A percentile compares a stretch with the other conserved stretches of the same genome.
Conservation (phyloP, 805 yeast species). For the Dipodascus albidus region DNA sequence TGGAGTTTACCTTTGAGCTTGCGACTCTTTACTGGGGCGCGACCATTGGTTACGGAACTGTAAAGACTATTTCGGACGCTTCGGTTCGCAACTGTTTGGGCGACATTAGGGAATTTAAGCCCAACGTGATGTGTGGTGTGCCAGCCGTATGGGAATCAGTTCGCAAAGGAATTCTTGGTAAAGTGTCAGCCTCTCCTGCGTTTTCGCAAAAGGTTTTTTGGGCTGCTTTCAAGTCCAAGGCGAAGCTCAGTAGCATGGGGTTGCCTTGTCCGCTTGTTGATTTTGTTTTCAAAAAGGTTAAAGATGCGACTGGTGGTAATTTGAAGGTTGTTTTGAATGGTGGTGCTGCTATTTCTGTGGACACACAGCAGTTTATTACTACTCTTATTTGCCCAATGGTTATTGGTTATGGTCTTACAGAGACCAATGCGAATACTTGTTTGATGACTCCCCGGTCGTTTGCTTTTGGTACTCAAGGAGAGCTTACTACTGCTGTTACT, state of each 20-base stretch:
- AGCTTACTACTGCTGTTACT: conserved; percentile 70
- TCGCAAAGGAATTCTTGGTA: conserved; percentile 79
- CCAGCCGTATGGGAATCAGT: conserved; percentile 98
- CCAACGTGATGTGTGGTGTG: conserved; percentile 95
- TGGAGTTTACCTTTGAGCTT: conserved; percentile 84
- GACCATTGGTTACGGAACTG: conserved; percentile 78
- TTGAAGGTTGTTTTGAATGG: conserved; percentile 70
- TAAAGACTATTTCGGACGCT: conserved; percentile 76
- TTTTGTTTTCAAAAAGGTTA: conserved; percentile 74
- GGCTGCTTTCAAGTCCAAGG: conserved; percentile 72
- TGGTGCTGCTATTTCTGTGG: conserved; percentile 78
- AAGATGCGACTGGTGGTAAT: conserved; percentile 90
- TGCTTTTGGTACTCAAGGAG: conserved; percentile 72
- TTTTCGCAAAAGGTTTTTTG: conserved; percentile 74
- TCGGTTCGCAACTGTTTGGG: conserved; percentile 79
- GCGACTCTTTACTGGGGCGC: conserved; percentile 82
- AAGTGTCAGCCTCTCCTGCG: conserved; percentile 55
- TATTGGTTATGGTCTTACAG: conserved; percentile 94
- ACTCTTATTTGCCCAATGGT: conserved; percentile 75
- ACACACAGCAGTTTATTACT: conserved; percentile 72
- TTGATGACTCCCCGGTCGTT: conserved; percentile 53
- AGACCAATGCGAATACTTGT: conserved; percentile 83
- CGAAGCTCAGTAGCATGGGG: conserved; percentile 46
- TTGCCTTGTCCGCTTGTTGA: conserved; percentile 76
- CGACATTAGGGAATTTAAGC: conserved; percentile 77